Evolutionary conservation across 2,329 filamentous ascomycete genomes (phyloP), one percentile per base, ranked within the genome.

Genomic region (Alternaria consortialis): DNA sequence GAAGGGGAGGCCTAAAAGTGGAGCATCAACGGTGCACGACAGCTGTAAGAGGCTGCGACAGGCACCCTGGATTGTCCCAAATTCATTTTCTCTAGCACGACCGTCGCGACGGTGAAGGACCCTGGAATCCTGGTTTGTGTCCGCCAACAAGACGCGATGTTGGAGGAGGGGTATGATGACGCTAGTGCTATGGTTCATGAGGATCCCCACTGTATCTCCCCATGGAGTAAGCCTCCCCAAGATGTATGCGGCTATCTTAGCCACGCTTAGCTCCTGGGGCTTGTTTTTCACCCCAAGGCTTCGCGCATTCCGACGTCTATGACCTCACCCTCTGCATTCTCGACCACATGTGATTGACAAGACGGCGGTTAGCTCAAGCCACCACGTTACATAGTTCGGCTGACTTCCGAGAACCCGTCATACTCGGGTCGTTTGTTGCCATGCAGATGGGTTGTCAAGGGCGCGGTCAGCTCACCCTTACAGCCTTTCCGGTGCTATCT

Each of bases 151-250:
- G 32, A 57, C 15, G 42, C 25, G 31, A 46, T 23, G 53, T 36
- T 29, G 46, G 44, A 48, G 47, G 58, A 57, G 58, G 58, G 58
- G 58, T 56, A 46, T 42, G 20, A 13, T 25, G 11, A 34, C 53
- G 58, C 58, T 56, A 56, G 58, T 23, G 27, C 15, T 31, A 39
- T 39, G 40, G 58, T 60, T 52, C 53, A 36, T 57, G 53, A 43
- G 13, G 53, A 57, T 57, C 53, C 51, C 58, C 53, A 60, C 58
- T 17, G 3, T n/a, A 36, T 47, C 27, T 23, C 58, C 53, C 47
- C 58, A 60, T 60, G 53, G 58, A 60, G 58, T 53, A 60, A 60
- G 53, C 53, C 47, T 53, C 47, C 40, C 27, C 53, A 60, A 47
- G 53, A 42, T 40, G 25, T 29, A 42, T 55, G 53, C 47, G 53